phyloP scores from a whole-genome alignment of 768 basidiomycete genomes.

The Tremella fuciformis region DNA sequence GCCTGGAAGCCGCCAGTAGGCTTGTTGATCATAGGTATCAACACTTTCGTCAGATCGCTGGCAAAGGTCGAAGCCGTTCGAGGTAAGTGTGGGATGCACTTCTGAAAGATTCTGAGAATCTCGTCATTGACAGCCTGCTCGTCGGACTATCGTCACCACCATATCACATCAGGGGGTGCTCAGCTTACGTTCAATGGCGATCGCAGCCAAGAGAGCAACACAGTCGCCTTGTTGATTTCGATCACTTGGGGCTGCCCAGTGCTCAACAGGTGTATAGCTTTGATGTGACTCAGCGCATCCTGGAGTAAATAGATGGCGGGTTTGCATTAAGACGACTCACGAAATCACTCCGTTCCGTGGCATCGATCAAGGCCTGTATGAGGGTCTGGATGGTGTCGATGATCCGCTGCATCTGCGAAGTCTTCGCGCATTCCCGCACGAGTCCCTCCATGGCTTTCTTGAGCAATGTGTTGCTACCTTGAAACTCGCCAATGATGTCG shows the following conservation, averaged over 20 bases:
- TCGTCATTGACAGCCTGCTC: conserved; percentile 82
- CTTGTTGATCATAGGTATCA: conserved; percentile 90
- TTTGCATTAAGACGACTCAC: conserved; percentile 50
- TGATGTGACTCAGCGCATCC: conserved; percentile 37
- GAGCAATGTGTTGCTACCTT: conserved; percentile 75
- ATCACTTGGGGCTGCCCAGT: conserved; percentile 63
- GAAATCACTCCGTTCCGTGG: conserved; percentile 65
- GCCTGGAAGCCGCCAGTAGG: conserved; percentile 66
- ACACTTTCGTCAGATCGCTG: conserved; percentile 70
- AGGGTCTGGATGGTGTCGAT: conserved; percentile 76
- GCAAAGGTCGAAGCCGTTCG: conserved; percentile 86
- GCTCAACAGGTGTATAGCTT: conserved; percentile 35
- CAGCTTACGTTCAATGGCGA: conserved; percentile 30
- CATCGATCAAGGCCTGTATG: conserved; percentile 86
- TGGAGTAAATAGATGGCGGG: conserved; percentile 6
- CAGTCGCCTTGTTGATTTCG: conserved; percentile 77
- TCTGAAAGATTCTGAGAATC: conserved; percentile 80
- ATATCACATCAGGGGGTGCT: background rate
- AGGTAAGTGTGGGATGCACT: conserved; percentile 80
- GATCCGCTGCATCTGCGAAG: conserved; percentile 8
- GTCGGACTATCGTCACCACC: conserved; percentile 60
- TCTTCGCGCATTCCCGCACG: conserved; percentile 15
- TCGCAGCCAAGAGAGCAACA: conserved; percentile 76
- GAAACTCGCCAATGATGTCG: conserved; percentile 75
- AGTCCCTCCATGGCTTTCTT: conserved; percentile 69